Evolutionary conservation across 768 basidiomycete species (phyloP), one percentile per base, ranked within the genome.

Genomic region (Pleurotus salmoneostramineus): DNA sequence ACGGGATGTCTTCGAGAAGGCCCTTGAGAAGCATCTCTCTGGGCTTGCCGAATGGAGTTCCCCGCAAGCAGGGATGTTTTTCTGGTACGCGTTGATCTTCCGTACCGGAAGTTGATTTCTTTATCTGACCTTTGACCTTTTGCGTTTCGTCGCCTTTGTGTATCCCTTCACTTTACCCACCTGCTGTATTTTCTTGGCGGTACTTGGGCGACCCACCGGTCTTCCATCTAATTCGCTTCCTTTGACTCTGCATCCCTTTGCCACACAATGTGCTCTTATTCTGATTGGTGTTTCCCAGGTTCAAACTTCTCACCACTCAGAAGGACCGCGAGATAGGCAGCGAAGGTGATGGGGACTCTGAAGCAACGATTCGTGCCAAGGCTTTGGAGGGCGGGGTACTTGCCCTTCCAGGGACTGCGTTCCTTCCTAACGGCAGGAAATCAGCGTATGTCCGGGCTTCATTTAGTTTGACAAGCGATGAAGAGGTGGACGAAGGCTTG

Each of bases 51-150:
- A 88, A 69, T 89, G 88, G 88, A 73, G 67, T 56, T 70, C 76
- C 0, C 91, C 91, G 6, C 84, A 87, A 63, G 84, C 89, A 21
- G 90, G 91, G 61, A 91, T 95, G 91, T 95, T 96, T 77, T 85
- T 93, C 69, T 95, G 91, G 89, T 87, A 42, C 27, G 83, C 75
- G 66, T 46, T 40, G 37, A 68, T 47, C 33, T 43, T 8, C 37
- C 49, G 21, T 56, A 56, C 58, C 37, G 46, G 31, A 57, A 21
- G 8, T 10, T 40, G 37, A 40, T 40, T 40, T 40, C n/a, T 40
- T 40, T 40, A n/a, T 8, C 10, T 40, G 37, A n/a, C 37, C n/a
- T 40, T n/a, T 40, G n/a, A 27, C 21, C 21, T 27, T 40, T 8
- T 40, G 37, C 10, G 37, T 40, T 40, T 40, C 37, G 10, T 40